Base-by-base conservation (phyloP, 106 monocot species). In the Dendrobium chrysotoxum region DNA sequence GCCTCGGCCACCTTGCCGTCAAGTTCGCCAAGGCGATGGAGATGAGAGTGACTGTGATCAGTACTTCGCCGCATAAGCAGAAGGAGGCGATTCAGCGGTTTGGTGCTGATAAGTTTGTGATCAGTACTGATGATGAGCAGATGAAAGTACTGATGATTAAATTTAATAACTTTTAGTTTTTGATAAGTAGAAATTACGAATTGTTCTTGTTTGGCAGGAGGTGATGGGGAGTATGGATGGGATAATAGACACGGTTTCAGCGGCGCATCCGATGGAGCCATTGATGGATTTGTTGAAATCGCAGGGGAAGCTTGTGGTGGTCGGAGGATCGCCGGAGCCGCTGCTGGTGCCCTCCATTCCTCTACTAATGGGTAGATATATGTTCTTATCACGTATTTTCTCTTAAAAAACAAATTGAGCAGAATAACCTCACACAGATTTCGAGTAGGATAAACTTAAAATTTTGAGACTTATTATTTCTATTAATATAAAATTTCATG, bases 1-100 rank as follows among this genome's bases (percentile, higher is more conserved):
- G 79, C 2, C 83, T 79, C 12, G 79, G 83, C 28, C 83, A 79
- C 35, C 17, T 83, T 5, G 79, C 79, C 13, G 79, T 83, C 13
- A 83, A 79, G 79, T 83, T 83, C 21, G 83, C 70, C 58, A 79
- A 83, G 57, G 83, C 83, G 1, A 73, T 79, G 40, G 83, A 78
- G 2, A 53, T 75, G 75, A 79, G 39, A 5, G 84, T 84, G 35
- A 79, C 84, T 0, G 79, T 84, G 31, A 84, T 84, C 11, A 84
- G 84, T 72, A 75, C 75, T 17, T 84, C 84, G 0, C 74, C 45
- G 23, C n/a, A 16, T 8, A 84, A 84, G 79, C 75, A 79, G 44
- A 31, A 75, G 65, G 84, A 84, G 64, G 84, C 84, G 30, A n/a
- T 83, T 15, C 40, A 79, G 2, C 38, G 31, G 17, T 54, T 79